A percentile compares a stretch with the other conserved stretches of the same genome.
These are phyloP conservation scores for Bathelium albidoporum DNA, from an alignment of 495 filamentous ascomycete genomes.

Conservation along the genomic window DNA sequence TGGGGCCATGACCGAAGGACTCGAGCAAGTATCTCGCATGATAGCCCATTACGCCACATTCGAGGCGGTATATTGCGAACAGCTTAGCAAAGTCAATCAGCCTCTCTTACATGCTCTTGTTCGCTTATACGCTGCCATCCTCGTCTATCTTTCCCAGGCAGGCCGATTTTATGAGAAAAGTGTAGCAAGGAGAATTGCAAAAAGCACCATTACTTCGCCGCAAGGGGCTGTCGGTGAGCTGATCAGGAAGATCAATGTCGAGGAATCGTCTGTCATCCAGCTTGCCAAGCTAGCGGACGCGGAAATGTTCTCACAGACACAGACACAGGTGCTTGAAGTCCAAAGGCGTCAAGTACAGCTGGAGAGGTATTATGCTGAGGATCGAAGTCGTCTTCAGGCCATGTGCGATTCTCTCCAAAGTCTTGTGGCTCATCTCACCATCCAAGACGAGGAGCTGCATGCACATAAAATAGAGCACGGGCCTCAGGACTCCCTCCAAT, in stretches of 20 bases:
- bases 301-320: neutral
- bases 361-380: neutral
- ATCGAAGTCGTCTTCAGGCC: neutral
- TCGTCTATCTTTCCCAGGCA: conserved; percentile 5
- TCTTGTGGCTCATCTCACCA: neutral
- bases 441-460: neutral
- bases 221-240: neutral
- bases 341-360: neutral
- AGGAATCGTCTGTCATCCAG: neutral
- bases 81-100: neutral
- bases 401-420: neutral
- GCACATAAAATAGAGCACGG: neutral
- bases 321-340: conserved; percentile 8
- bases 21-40: neutral
- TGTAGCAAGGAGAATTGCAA: neutral
- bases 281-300: conserved; percentile 3
- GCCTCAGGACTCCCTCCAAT: neutral
- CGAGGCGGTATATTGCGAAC: conserved; percentile 2
- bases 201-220: neutral
- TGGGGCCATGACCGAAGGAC: conserved; percentile 2
- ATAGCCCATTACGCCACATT: neutral
- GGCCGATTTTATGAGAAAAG: conserved; percentile 5
- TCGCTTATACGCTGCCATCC: conserved; percentile 5
- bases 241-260: neutral
- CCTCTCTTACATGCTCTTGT: neutral